Base-by-base conservation (phyloP, 805 yeast species). In the Diddensiella transvaalensis region DNA sequence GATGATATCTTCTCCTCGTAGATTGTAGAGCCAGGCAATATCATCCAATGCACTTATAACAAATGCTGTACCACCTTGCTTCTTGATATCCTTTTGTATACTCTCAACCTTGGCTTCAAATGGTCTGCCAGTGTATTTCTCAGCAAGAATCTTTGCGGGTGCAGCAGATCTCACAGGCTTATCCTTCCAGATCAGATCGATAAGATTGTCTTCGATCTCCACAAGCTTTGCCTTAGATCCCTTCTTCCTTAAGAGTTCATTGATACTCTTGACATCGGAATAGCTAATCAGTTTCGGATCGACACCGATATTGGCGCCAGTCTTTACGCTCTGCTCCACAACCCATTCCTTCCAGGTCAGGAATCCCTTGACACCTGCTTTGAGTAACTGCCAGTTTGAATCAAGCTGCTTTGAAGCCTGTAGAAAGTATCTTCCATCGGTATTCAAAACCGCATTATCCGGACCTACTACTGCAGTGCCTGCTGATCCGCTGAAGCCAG, bases 361-460 rank as follows among this genome's bases (percentile, higher is more conserved):
- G 33, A 77, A 77, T 26, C 82, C 85, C n/a, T 77, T 74, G 30
- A 74, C 70, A 3, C 96, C 96, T 63, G 84, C 95, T 61, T 85
- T 89, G 51, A 93, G 73, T 40, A 93, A 68, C 1, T 69, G 66
- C 98, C 98, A 93, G 60, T 81, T 80, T 33, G 67, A 60, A 63
- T 87, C 95, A 47, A 93, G 71, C 68, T 93, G 93, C 49, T 83
- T 79, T 19, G 77, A 79, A 1, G 98, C 98, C 68, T 93, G 99
- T 50, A 87, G 72, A 65, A 88, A 93, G 69, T 93, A 93, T 55
- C 99, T 75, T 1, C 98, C 98, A 67, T 93, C 99, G 0, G 99
- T 93, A 5, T 95, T 81, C 44, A 93, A 69, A 0, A 85, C 86
- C 11, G 96, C 95, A 41, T 79, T 77, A 46, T 74, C 73, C 39